phyloP scores from a whole-genome alignment of 2,329 filamentous ascomycete species.

The Diaporthe batatas region DNA sequence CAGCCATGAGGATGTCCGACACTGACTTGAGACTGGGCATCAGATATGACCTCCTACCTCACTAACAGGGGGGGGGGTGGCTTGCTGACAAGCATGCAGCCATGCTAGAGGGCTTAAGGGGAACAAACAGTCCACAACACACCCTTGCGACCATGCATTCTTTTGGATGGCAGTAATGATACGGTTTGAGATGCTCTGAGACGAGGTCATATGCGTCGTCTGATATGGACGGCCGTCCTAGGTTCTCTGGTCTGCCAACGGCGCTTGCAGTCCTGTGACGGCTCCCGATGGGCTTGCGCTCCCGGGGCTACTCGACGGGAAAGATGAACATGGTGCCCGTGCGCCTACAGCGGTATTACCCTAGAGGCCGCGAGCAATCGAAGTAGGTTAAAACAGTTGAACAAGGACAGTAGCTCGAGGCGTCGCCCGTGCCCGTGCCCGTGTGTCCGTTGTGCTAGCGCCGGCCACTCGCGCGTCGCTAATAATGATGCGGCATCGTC shows the following conservation, averaged over 20 bases:
- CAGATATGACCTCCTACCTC: conserved; percentile 9
- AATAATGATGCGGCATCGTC: conserved; percentile 11
- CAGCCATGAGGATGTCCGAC: conserved; percentile 11
- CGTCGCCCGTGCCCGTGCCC: conserved; percentile 22
- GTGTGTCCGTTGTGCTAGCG: conserved; percentile 16
- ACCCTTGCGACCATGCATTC: conserved; percentile 28
- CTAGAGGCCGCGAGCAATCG: neutral
- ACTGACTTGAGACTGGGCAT: conserved; percentile 25
- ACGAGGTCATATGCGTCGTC: neutral
- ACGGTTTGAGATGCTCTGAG: conserved; percentile 18
- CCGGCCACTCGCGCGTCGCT: conserved; percentile 18
- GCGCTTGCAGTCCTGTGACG: conserved; percentile 25
- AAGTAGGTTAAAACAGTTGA: conserved; percentile 2
- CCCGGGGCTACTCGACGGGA: conserved; percentile 7
- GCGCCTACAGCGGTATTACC: conserved; percentile 7
- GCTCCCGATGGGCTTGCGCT: neutral
- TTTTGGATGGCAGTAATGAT: conserved; percentile 29
- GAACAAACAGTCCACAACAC: neutral
- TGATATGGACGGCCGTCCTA: neutral
- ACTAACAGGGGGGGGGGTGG: conserved; percentile 19
- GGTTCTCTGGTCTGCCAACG: conserved; percentile 6
- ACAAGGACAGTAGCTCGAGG: conserved; percentile 11
- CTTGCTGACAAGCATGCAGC: conserved; percentile 33
- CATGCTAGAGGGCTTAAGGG: conserved; percentile 1
- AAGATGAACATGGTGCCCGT: conserved; percentile 16